Evolutionary conservation across 306 rosid genomes (phyloP), one percentile per base, ranked within the genome.

Genomic region (Astragalus membranaceus): DNA sequence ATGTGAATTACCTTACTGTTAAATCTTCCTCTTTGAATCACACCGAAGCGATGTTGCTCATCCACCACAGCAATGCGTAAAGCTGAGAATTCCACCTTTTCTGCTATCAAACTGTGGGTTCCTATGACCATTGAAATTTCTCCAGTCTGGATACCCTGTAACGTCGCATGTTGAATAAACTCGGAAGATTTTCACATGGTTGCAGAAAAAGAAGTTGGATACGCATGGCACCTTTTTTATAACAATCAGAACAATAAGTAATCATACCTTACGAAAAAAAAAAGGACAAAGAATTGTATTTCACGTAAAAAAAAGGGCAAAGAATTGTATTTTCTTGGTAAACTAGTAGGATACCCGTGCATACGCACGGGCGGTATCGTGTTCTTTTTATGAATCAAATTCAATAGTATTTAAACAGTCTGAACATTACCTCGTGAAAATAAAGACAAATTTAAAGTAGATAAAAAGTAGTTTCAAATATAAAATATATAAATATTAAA

Each of bases 21-120:
- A 81, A 94, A 91, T 81, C 88, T 85, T 81, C 97, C 99, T 75
- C 99, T 83, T 75, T 94, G 99, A 75, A 94, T 88, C 73, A 94
- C 99, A 83, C 99, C 99, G 76, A 94, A 94, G 72, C 99, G 97
- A 77, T 94, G 99, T 75, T 94, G 99, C 79, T 94, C 99, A 82
- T 94, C 99, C 82, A 91, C 97, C 75, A 91, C 97, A 57, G 97
- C 92, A 74, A 94, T 87, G 47, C 97, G 92, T 51, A 91, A 81
- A 55, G 97, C 89, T 78, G 70, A 83, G 80, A 94, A 94, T 79
- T 91, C 97, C 75, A 94, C 89, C 5, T 80, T 86, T 61, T 91
- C 99, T 44, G 97, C 79, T 76, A 94, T 91, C 72, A 94, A 85
- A 82, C 99, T 94, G 77, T 89, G 97, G 72, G 99, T 94, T 79